A percentile compares a stretch with the other conserved stretches of the same genome.
Conservation (phyloP, 2,329 filamentous ascomycete genomes). For the Calonectria leucothoes region DNA sequence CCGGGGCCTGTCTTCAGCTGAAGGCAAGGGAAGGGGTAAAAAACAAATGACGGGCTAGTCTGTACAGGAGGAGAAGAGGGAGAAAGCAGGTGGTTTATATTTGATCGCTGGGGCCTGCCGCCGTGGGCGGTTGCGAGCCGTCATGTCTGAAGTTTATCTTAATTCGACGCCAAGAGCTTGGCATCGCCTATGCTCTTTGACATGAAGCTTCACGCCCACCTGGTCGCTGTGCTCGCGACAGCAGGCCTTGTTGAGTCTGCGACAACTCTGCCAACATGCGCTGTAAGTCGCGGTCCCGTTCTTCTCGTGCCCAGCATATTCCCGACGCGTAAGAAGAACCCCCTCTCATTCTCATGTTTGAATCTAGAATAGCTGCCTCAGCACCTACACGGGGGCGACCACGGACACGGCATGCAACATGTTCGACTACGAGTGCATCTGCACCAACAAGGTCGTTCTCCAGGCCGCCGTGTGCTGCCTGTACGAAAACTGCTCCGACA, state of each 20-base stretch:
- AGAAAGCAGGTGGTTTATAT: not conserved
- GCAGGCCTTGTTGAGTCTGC: not conserved
- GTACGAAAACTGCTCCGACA: constrained; percentile 12
- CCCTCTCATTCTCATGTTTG: not conserved
- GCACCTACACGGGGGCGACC: not conserved
- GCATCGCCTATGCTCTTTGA: not conserved
- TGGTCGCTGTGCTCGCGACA: not conserved
- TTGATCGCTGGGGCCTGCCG: not conserved
- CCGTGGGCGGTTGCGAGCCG: not conserved
- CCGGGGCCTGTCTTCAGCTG: constrained; percentile 9
- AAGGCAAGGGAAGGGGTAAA: not conserved
- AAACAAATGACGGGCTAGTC: not conserved
- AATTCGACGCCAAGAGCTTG: not conserved
- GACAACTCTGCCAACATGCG: not conserved
- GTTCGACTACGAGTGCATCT: constrained; percentile 16
- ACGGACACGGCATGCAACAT: not conserved
- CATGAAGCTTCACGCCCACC: constrained; percentile 3
- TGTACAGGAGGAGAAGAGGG: not conserved
- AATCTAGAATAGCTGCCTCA: not conserved
- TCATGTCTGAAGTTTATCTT: not conserved
- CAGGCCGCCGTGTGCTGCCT: constrained; percentile 14
- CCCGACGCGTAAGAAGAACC: not conserved
- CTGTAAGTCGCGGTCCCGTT: not conserved
- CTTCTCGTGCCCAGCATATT: too few species aligned
- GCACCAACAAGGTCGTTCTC: constrained; percentile 3